Evolutionary conservation across 2,329 filamentous ascomycete genomes (phyloP), one percentile per base, ranked within the genome.

Genomic region (Sarocladiaceae sp.): DNA sequence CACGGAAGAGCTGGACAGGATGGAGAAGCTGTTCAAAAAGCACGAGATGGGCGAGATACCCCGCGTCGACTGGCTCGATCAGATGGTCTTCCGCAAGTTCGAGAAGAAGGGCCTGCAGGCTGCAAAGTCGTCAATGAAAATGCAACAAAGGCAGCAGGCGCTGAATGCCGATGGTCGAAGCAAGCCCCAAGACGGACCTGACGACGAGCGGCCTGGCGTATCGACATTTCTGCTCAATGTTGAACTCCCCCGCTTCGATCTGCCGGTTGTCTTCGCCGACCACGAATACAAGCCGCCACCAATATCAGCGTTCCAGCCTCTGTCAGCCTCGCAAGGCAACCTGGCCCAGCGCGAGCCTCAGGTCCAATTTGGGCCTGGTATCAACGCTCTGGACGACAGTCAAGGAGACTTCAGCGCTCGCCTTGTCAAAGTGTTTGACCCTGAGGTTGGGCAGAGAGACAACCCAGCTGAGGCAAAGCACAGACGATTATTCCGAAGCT

Each of bases 31-130:
- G 18, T 85, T 98, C 60, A 98, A 98, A 66, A 95, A 95, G 65
- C 93, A 97, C 58, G 94, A 98, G 60, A 94, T 96, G 85, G 90
- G 89, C 15, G 93, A 98, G 60, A 91, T 98, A 20, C 82, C 88
- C 1, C 80, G 89, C 13, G 85, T 95, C 39, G 88, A 94, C 55
- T 98, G 93, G 94, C 76, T 98, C 33, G 93, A 98, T 61, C 87
- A 93, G 57, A 76, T 97, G 54, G 90, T 96, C 3, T 98, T 95
- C 60, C 82, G 91, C 32, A 85, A 85, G 43, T 83, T 95, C 48
- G 91, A 95, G 66, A 93, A 86, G 65, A 74, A 81, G 47, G 79
- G 83, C 18, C 60, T 80, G 3, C 74, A 82, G 55, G 78, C 79
- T 10, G 80, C 85, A 27, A 78, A 74, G 53, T 74, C 77, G 32